Percentiles rank a stretch among this genome's conserved stretches.
Evolutionary conservation across 2,329 filamentous ascomycete species (phyloP).

Genomic region (Pestalotiopsis sp.): DNA sequence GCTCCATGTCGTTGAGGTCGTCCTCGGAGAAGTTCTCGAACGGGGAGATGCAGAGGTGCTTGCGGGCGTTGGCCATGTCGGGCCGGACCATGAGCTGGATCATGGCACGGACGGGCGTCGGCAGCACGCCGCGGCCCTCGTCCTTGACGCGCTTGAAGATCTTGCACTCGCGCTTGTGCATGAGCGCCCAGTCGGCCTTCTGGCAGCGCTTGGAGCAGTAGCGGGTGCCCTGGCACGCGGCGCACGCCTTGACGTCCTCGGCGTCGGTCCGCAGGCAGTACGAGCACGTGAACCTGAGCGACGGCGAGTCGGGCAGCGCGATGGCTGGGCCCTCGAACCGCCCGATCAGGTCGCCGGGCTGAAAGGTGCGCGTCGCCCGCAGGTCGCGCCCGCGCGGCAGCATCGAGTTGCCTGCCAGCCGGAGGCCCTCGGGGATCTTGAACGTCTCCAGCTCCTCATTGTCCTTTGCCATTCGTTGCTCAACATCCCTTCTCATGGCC

Average conservation of each 20-base stretch:
- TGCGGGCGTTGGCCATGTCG: conserved; percentile 34
- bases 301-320: conserved; percentile 48
- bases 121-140: conserved; percentile 40
- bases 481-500: too few relatives aligned
- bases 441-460: too few relatives aligned
- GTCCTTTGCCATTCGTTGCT: too few relatives aligned
- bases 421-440: conserved; percentile 16
- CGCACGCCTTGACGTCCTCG: conserved; percentile 43
- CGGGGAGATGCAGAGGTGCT: conserved; percentile 48
- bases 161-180: conserved; percentile 59
- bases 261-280: conserved; percentile 43
- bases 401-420: conserved; percentile 15
- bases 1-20: conserved; percentile 47
- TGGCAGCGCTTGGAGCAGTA: conserved; percentile 62
- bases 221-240: conserved; percentile 52
- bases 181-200: conserved; percentile 51
- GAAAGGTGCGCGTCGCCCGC: conserved; percentile 42
- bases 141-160: conserved; percentile 43
- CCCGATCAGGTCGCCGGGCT: conserved; percentile 48
- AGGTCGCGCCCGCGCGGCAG: conserved; percentile 46
- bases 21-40: conserved; percentile 27
- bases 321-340: conserved; percentile 45
- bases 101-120: conserved; percentile 58
- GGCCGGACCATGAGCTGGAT: conserved; percentile 51
- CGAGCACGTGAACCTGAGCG: conserved; percentile 47